Conservation (phyloP, 2,329 filamentous ascomycete genomes). For the Seiridium unicorne region DNA sequence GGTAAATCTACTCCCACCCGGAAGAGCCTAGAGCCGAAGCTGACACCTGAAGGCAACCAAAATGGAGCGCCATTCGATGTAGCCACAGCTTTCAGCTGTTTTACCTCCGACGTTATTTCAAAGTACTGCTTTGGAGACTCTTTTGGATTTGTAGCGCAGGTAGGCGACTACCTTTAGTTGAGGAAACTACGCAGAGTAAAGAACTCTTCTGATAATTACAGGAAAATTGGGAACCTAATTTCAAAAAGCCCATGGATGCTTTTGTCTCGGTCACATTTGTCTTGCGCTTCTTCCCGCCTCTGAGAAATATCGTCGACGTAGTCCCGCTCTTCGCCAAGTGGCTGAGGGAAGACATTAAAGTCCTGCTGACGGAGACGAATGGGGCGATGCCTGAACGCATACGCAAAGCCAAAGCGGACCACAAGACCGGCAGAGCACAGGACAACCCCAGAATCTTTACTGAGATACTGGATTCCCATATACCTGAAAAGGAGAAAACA, state of each 20-base stretch:
- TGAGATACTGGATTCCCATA: slow-evolving; percentile 26
- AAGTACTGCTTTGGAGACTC: slow-evolving; percentile 19
- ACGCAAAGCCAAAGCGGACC: not conserved
- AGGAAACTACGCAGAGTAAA: no score
- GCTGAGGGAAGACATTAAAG: slow-evolving; percentile 17
- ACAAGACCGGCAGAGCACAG: not conserved
- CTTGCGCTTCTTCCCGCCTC: slow-evolving; percentile 16
- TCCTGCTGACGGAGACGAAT: slow-evolving; percentile 11
- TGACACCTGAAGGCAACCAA: no score
- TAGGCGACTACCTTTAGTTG: no score
- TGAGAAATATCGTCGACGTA: slow-evolving; percentile 15
- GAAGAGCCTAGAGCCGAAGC: no score
- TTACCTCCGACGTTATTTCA: slow-evolving; percentile 19
- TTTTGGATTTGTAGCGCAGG: slow-evolving; percentile 15
- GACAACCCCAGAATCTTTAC: slow-evolving; percentile 22
- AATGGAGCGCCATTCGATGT: slow-evolving; percentile 10
- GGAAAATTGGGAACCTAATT: slow-evolving; percentile 3
- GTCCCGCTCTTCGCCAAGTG: slow-evolving; percentile 16
- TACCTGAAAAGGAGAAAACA: slow-evolving; percentile 32
- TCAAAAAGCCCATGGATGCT: not conserved
- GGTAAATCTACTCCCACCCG: no score
- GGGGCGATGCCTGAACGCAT: slow-evolving; percentile 7
- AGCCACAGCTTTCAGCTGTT: slow-evolving; percentile 16
- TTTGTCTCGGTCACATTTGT: slow-evolving; percentile 2
- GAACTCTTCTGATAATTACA: no score